Evolutionary conservation across 805 yeast species (phyloP).

Genomic region (Danielozyma ontarioensis): DNA sequence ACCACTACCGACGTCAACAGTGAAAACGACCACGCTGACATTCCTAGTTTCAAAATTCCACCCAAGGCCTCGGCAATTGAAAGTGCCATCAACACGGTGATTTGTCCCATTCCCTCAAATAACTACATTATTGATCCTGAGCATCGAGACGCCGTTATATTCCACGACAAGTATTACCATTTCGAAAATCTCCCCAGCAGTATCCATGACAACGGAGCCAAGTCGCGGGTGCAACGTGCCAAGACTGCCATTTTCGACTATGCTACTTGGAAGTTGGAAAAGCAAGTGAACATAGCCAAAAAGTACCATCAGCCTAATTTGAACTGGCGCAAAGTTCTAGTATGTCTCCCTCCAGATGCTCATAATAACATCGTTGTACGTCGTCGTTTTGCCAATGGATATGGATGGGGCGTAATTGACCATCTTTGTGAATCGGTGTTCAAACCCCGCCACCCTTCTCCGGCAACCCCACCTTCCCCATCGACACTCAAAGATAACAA

Average conservation of each 20-base stretch:
- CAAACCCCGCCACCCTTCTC: too few species aligned
- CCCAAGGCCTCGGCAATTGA: slow-evolving; percentile 41
- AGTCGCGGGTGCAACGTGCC: slow-evolving; percentile 3
- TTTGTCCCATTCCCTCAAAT: slow-evolving; percentile 36
- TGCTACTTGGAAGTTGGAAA: slow-evolving; percentile 30
- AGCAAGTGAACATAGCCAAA: slow-evolving; percentile 38
- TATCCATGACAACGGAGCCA: slow-evolving; percentile 9
- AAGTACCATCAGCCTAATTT: slow-evolving; percentile 33
- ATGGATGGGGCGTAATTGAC: slow-evolving; percentile 44
- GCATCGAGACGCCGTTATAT: slow-evolving; percentile 30
- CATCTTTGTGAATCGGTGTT: slow-evolving; percentile 35
- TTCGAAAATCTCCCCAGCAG: slow-evolving; percentile 23
- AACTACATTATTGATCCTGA: slow-evolving; percentile 29
- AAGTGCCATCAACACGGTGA: slow-evolving; percentile 34
- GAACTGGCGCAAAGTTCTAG: slow-evolving; percentile 42
- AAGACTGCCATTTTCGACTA: slow-evolving; percentile 17
- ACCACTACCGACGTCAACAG: not conserved
- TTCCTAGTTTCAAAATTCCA: slow-evolving; percentile 22
- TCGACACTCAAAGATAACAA: too few species aligned
- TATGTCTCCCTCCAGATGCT: slow-evolving; percentile 41
- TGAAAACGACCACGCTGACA: not conserved
- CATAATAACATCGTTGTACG: slow-evolving; percentile 42
- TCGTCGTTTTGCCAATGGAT: slow-evolving; percentile 39
- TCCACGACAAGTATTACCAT: slow-evolving; percentile 39
- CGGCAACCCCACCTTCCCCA: too few species aligned